A percentile compares a stretch with the other conserved stretches of the same genome.
Evolutionary conservation across 345 rosid species (phyloP).

Genomic region (Brassica juncea): DNA sequence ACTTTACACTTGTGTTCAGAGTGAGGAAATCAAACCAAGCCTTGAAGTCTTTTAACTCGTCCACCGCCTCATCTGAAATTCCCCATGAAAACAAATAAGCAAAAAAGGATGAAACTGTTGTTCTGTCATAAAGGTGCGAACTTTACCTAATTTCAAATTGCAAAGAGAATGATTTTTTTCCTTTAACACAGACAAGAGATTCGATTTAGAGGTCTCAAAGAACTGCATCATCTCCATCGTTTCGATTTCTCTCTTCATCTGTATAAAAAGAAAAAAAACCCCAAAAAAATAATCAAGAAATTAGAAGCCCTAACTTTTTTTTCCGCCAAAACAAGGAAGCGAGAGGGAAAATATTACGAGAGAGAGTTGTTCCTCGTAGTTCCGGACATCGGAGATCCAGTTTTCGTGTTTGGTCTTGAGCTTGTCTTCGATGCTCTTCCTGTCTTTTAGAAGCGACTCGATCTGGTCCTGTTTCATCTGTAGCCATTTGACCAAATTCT

Average conservation of each 20-base stretch:
- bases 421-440: constrained; percentile 59
- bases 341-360: constrained; percentile 45
- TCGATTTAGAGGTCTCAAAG: constrained; percentile 54
- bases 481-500: constrained; percentile 52
- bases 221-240: constrained; percentile 50
- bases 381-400: constrained; percentile 55
- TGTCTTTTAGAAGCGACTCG: constrained; percentile 54
- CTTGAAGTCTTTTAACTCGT: constrained; percentile 65
- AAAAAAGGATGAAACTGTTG: constrained; percentile 8
- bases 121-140: not conserved
- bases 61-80: constrained; percentile 61
- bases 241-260: constrained; percentile 51
- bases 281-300: not conserved
- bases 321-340: not conserved
- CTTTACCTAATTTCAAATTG: constrained; percentile 56
- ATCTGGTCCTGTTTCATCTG: constrained; percentile 67
- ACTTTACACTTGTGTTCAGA: constrained; percentile 49
- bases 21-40: constrained; percentile 56
- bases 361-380: constrained; percentile 52
- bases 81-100: not conserved
- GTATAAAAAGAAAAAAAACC: not conserved
- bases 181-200: constrained; percentile 59
- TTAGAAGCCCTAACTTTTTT: constrained; percentile 42
- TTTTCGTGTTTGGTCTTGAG: constrained; percentile 47
- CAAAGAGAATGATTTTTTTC: constrained; percentile 52